Base-by-base conservation (phyloP, 495 filamentous ascomycete species). In the Hypomontagnella submonticulosa region DNA sequence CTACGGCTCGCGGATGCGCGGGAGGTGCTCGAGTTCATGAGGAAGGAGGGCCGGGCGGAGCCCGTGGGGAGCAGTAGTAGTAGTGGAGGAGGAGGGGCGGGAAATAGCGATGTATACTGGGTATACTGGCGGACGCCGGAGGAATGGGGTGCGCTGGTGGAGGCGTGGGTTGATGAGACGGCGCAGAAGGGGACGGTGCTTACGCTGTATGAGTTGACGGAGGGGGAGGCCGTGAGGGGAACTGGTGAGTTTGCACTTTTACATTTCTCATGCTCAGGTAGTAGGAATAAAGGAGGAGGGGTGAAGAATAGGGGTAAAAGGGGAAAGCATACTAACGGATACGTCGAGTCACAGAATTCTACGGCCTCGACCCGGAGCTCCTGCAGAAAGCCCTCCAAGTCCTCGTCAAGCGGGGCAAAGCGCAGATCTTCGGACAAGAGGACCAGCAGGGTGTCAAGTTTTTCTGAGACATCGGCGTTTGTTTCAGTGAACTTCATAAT, bases 391-490 rank as follows among this genome's bases (percentile, higher is more conserved):
- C 90, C n/a, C 78, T 99, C 13, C 81, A 82, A 57, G 81, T 92
- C 52, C 79, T 97, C 19, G 92, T 96, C 19, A 97, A 93, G 81
- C 81, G 89, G 34, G 93, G 93, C 62, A 96, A 90, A 77, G 93
- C 95, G 18, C 93, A 97, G 77, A 85, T 98, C 10, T 97, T 99
- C 81, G 94, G 94, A 15, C 77, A 82, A 42, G 93, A 93, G 63
- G 94, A 94, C 66, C 87, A 90, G 58, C 85, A 88, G 71, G 95
- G 95, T 52, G 92, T 97, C 59, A 99, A 99, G 79, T 98, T 99
- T 80, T 97, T 97, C 73, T 98, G 71, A 80, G 18, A 30, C 41
- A 37, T 27, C 2, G 4, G 36, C 49, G 33, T 23, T 10, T 36
- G 42, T 56, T 41, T 51, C 36, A 38, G 11, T 7, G 20, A 52